Evolutionary conservation across 305 asterid species (phyloP).

Genomic region (Rubia balearica): DNA sequence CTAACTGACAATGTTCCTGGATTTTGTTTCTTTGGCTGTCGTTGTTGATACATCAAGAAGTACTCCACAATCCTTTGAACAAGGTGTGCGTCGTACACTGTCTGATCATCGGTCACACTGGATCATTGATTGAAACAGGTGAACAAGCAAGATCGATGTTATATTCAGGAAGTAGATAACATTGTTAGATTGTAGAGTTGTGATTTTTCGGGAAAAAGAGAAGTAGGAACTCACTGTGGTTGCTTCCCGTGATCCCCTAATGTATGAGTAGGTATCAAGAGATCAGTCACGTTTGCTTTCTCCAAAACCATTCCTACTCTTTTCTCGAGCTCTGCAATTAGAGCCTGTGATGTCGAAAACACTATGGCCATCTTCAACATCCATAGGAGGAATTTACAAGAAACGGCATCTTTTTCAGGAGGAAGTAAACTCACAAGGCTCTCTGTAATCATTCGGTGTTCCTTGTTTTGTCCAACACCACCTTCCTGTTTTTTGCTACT

Average conservation of each 20-base stretch:
- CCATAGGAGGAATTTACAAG: constrained; percentile 60
- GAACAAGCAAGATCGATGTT: neutral
- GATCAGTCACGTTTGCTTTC: constrained; percentile 52
- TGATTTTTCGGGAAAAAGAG: neutral
- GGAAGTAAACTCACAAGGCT: constrained; percentile 66
- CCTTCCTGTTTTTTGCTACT: constrained; percentile 42
- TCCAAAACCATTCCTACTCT: constrained; percentile 64
- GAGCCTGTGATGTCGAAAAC: constrained; percentile 62
- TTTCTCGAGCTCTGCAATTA: constrained; percentile 74
- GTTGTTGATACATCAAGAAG: constrained; percentile 56
- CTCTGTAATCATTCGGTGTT: constrained; percentile 52
- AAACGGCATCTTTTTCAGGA: constrained; percentile 53
- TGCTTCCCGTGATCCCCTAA: constrained; percentile 44
- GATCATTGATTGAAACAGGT: constrained; percentile 6
- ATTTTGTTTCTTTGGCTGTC: constrained; percentile 32
- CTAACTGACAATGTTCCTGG: constrained; percentile 42
- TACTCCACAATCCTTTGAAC: constrained; percentile 78
- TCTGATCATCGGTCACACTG: constrained; percentile 52
- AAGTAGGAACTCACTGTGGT: constrained; percentile 35
- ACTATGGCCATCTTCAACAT: constrained; percentile 57
- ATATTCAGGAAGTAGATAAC: neutral
- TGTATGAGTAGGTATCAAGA: constrained; percentile 51
- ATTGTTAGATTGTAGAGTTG: neutral
- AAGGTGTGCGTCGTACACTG: constrained; percentile 50
- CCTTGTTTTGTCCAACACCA: constrained; percentile 34